phyloP scores from a whole-genome alignment of 345 rosid genomes.

The Trapa bicornis region DNA sequence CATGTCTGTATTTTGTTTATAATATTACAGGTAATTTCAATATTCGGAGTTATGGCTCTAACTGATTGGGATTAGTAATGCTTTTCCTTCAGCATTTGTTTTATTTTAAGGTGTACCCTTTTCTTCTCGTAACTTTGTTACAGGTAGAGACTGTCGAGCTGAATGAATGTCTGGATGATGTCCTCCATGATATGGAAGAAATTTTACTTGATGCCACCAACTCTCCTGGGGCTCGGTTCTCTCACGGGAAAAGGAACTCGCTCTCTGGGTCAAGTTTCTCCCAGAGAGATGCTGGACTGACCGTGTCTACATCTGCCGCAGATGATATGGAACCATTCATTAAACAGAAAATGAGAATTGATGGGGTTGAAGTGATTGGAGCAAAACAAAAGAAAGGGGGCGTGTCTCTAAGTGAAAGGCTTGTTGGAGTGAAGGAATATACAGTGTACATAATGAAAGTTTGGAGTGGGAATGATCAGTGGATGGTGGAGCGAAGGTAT shows the following conservation, averaged over 20 bases:
- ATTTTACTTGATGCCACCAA: slow-evolving; percentile 68
- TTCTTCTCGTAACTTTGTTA: slow-evolving; percentile 11
- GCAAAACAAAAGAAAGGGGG: slow-evolving; percentile 89
- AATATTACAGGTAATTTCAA: too few species aligned
- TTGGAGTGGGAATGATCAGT: slow-evolving; percentile 62
- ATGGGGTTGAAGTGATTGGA: slow-evolving; percentile 79
- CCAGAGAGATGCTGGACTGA: slow-evolving; percentile 60
- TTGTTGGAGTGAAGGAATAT: slow-evolving; percentile 91
- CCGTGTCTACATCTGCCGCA: slow-evolving; percentile 61
- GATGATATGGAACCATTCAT: slow-evolving; percentile 28
- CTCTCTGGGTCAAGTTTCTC: slow-evolving; percentile 41
- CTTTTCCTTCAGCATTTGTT: neutral
- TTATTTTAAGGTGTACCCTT: neutral
- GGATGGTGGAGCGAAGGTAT: slow-evolving; percentile 93
- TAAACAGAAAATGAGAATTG: slow-evolving; percentile 35
- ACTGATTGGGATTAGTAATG: neutral
- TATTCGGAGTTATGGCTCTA: neutral
- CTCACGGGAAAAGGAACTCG: slow-evolving; percentile 36
- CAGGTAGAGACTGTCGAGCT: slow-evolving; percentile 50
- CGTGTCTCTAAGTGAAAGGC: slow-evolving; percentile 82
- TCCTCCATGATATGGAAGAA: slow-evolving; percentile 97
- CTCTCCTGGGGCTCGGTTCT: slow-evolving; percentile 51
- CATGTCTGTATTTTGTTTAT: too few species aligned
- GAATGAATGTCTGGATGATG: slow-evolving; percentile 56
- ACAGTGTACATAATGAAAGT: slow-evolving; percentile 71